Evolutionary conservation across 2,329 filamentous ascomycete species (phyloP).

Genomic region (Penicillium vulpinum): DNA sequence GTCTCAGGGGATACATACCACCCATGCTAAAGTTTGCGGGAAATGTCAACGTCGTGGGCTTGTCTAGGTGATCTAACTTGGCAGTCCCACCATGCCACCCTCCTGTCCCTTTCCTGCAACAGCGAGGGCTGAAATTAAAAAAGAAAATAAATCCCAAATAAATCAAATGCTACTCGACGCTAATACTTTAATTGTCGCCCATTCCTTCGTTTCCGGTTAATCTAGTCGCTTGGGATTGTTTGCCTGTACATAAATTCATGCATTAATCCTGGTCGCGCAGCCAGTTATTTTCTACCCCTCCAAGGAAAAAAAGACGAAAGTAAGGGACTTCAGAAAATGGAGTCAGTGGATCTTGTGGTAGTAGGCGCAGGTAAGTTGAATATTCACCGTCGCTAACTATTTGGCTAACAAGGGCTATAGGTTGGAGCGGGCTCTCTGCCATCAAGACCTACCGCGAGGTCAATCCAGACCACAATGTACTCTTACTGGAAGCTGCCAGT

Average conservation of each 20-base stretch:
- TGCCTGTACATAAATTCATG: constrained; percentile 6
- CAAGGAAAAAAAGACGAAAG: background rate
- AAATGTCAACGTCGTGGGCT: background rate
- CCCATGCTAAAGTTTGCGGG: background rate
- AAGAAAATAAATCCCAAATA: background rate
- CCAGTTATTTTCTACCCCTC: background rate
- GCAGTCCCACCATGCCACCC: background rate
- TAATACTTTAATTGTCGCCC: background rate
- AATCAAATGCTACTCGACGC: background rate
- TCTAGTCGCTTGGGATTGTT: background rate
- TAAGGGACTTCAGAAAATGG: constrained; percentile 20
- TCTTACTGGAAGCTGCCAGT: constrained; percentile 58
- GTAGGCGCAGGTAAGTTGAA: constrained; percentile 29
- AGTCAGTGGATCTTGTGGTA: constrained; percentile 31
- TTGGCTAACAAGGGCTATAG: constrained; percentile 40
- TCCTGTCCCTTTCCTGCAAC: background rate
- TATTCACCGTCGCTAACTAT: constrained; percentile 32
- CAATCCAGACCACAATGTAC: constrained; percentile 58
- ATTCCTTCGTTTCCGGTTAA: background rate
- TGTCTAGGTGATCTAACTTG: background rate
- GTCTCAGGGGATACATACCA: background rate
- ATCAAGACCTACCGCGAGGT: constrained; percentile 63
- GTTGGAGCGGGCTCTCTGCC: constrained; percentile 59
- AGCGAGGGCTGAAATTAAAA: constrained; percentile 1
- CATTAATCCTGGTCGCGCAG: background rate